Evolutionary conservation across 331 rosid genomes (phyloP).

Genomic region (Quercus phellos): DNA sequence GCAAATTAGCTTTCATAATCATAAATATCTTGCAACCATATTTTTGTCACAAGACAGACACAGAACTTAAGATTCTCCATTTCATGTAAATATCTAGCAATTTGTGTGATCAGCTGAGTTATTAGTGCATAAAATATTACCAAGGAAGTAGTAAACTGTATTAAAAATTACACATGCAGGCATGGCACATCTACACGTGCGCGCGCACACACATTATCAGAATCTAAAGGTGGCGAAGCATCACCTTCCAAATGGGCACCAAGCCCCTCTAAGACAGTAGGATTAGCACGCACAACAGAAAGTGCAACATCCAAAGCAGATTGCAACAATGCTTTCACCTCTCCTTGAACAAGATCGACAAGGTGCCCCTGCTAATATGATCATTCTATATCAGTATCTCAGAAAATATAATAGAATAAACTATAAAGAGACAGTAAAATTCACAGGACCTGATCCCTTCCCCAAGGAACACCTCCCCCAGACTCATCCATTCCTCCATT

Average conservation of each 20-base stretch:
- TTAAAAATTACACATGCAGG: too few relatives aligned
- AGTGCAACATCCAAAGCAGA: conserved; percentile 86
- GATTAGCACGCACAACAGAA: conserved; percentile 78
- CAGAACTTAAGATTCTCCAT: not conserved
- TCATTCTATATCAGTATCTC: conserved; percentile 37
- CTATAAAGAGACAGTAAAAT: conserved; percentile 12
- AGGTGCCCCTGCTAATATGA: conserved; percentile 68
- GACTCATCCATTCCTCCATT: conserved; percentile 90
- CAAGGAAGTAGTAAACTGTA: not conserved
- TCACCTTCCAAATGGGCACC: conserved; percentile 90
- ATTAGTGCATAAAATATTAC: not conserved
- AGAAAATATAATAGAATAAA: not conserved
- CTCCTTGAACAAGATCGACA: conserved; percentile 90
- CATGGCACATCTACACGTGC: too few relatives aligned
- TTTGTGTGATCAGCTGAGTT: not conserved
- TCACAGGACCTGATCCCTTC: conserved; percentile 88
- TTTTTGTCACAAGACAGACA: not conserved
- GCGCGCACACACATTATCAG: not conserved
- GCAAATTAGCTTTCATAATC: not conserved
- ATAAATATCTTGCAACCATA: not conserved
- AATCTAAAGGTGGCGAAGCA: not conserved
- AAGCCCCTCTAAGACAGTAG: conserved; percentile 87
- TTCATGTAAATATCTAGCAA: not conserved
- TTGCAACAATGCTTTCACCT: conserved; percentile 81
- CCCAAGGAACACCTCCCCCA: conserved; percentile 72